Conservation (phyloP, 2,329 filamentous ascomycete genomes). For the Penicillium freii region DNA sequence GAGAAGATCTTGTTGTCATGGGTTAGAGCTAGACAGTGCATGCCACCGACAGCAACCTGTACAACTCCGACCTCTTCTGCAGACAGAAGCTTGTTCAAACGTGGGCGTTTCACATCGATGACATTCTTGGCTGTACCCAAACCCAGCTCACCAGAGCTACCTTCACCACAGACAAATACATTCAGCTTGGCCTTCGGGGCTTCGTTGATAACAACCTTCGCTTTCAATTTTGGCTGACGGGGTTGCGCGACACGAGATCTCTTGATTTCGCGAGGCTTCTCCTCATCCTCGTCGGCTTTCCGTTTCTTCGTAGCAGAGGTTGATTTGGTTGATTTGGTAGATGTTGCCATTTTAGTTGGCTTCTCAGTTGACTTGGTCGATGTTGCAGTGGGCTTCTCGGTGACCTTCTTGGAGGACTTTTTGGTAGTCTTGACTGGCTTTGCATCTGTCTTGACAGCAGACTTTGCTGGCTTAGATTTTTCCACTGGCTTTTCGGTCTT, state of each 20-base stretch:
- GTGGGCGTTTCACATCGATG: slow-evolving; percentile 72
- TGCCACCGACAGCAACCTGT: slow-evolving; percentile 73
- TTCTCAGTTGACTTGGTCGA: not conserved
- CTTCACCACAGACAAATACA: slow-evolving; percentile 78
- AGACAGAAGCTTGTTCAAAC: slow-evolving; percentile 62
- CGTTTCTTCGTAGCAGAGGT: slow-evolving; percentile 33
- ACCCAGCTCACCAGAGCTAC: slow-evolving; percentile 76
- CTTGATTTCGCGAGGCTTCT: slow-evolving; percentile 32
- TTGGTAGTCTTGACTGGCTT: not conserved
- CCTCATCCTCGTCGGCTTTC: slow-evolving; percentile 33
- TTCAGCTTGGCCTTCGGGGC: slow-evolving; percentile 59
- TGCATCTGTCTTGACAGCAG: not conserved
- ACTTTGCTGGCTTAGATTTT: slow-evolving; percentile 4
- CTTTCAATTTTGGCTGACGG: slow-evolving; percentile 32
- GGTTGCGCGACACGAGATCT: slow-evolving; percentile 30
- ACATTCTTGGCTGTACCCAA: slow-evolving; percentile 65
- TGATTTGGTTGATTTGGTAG: slow-evolving; percentile 7
- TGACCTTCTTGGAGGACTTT: not conserved
- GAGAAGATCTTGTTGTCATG: slow-evolving; percentile 78
- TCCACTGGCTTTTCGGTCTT: slow-evolving; percentile 18
- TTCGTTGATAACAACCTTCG: slow-evolving; percentile 58
- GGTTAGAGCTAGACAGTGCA: slow-evolving; percentile 76
- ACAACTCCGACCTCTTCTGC: slow-evolving; percentile 64
- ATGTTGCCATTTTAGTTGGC: too few species aligned
- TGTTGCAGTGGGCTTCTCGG: not conserved